Percentiles rank a stretch among this genome's conserved stretches.
phyloP scores from a whole-genome alignment of 495 filamentous ascomycete species.

The Choiromyces venosus region DNA sequence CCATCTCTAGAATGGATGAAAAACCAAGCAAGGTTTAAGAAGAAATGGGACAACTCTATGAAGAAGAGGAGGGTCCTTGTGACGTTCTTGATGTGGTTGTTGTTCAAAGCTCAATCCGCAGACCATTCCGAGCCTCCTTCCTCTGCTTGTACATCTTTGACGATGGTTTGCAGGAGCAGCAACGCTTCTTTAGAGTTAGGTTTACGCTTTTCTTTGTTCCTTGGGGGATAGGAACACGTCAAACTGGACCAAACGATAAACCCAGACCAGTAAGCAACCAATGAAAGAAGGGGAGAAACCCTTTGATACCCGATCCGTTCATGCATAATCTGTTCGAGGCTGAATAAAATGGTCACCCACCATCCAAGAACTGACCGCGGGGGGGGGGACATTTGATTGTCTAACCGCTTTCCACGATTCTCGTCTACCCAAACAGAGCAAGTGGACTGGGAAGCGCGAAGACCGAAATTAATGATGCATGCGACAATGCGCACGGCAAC shows the following conservation, averaged over 20 bases:
- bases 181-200: not conserved
- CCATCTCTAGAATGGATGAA: not conserved
- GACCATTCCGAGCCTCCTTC: not conserved
- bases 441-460: constrained; percentile 30
- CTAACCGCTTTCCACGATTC: not conserved
- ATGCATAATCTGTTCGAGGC: constrained; percentile 36
- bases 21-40: not conserved
- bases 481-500: constrained; percentile 38
- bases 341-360: constrained; percentile 27
- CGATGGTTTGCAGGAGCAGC: not conserved
- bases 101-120: not conserved
- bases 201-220: constrained; percentile 31
- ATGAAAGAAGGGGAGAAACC: constrained; percentile 15
- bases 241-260: constrained; percentile 38
- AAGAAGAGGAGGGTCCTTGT: not conserved
- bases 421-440: constrained; percentile 1
- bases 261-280: constrained; percentile 19
- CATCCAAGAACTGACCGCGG: constrained; percentile 24
- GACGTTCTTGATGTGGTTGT: not conserved
- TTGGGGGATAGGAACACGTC: constrained; percentile 36
- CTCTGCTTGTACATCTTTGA: not conserved
- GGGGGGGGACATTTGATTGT: constrained; percentile 11
- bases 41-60: not conserved
- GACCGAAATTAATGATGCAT: constrained; percentile 41
- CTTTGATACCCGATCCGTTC: constrained; percentile 33